These are phyloP conservation scores for Terfezia boudieri DNA, from an alignment of 495 filamentous ascomycete genomes.

Conservation along the genomic window DNA sequence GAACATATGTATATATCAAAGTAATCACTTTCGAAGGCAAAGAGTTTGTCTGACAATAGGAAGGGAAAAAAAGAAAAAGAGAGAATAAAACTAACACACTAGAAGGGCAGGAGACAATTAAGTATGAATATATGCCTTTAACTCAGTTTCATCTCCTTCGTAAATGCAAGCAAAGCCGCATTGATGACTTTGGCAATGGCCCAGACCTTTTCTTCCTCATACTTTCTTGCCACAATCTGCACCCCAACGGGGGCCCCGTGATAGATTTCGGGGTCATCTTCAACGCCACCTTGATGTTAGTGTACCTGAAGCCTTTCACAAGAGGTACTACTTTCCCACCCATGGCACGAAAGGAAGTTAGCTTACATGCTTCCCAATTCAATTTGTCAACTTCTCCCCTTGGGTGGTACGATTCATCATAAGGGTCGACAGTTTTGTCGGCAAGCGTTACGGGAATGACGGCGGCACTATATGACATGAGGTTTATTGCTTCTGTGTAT, in stretches of 20 bases:
- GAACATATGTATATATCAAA: too few species aligned
- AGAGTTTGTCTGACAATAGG: too few species aligned
- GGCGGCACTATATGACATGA: neutral
- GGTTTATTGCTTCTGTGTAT: neutral
- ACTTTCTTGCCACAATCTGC: constrained; percentile 61
- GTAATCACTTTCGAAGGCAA: too few species aligned
- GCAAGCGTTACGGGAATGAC: neutral
- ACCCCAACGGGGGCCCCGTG: constrained; percentile 69
- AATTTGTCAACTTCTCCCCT: constrained; percentile 16
- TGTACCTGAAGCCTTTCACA: neutral
- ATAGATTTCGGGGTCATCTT: constrained; percentile 34
- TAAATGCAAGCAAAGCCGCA: neutral
- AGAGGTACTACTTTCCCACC: too few species aligned
- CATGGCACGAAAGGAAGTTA: neutral
- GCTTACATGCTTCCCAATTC: constrained; percentile 14
- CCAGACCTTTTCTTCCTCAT: constrained; percentile 85
- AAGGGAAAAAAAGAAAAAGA: too few species aligned
- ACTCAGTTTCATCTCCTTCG: too few species aligned
- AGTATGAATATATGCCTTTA: too few species aligned
- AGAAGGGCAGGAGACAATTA: too few species aligned
- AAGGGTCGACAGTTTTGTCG: neutral
- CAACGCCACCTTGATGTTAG: neutral
- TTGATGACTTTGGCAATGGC: constrained; percentile 19
- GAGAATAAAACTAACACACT: too few species aligned
- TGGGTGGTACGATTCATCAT: constrained; percentile 7